phyloP scores from a whole-genome alignment of 495 filamentous ascomycete genomes.

The Neurospora cerealis region DNA sequence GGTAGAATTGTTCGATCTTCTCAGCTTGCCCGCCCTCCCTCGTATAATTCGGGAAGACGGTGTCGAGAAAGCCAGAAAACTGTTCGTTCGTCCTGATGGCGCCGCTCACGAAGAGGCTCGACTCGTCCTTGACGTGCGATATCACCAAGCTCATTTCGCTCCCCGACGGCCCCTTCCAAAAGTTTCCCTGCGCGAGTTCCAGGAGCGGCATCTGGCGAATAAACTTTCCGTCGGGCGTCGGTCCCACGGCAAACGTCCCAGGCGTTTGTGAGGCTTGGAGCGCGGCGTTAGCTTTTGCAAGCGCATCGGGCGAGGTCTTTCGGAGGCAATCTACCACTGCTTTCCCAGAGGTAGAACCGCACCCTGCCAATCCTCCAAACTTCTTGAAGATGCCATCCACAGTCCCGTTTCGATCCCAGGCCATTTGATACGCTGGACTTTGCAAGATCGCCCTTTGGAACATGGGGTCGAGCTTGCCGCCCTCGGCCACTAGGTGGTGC shows the following conservation, averaged over 20 bases:
- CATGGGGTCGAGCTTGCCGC: constrained; percentile 38
- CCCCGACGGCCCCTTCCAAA: constrained; percentile 27
- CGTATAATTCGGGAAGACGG: constrained; percentile 30
- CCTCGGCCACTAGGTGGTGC: constrained; percentile 55
- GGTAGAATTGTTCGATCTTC: constrained; percentile 26
- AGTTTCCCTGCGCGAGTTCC: constrained; percentile 35
- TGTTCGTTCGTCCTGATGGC: constrained; percentile 42
- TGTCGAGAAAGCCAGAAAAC: constrained; percentile 39
- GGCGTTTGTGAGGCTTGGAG: constrained; percentile 23
- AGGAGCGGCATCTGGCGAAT: constrained; percentile 35
- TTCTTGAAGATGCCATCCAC: constrained; percentile 31
- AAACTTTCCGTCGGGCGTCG: constrained; percentile 34
- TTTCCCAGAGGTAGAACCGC: constrained; percentile 22
- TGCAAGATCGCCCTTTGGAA: constrained; percentile 37
- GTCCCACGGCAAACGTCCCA: constrained; percentile 35
- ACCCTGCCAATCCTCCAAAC: constrained; percentile 37
- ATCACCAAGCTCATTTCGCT: constrained; percentile 18
- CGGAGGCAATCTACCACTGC: constrained; percentile 25
- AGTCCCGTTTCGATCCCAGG: constrained; percentile 29
- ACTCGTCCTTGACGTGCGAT: constrained; percentile 31
- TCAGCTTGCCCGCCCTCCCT: constrained; percentile 18
- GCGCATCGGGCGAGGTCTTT: constrained; percentile 19
- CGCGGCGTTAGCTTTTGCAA: constrained; percentile 31
- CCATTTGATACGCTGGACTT: constrained; percentile 37
- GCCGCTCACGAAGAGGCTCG: constrained; percentile 27